Evolutionary conservation across 306 rosid species (phyloP).

Genomic region (Sicyos edulis): DNA sequence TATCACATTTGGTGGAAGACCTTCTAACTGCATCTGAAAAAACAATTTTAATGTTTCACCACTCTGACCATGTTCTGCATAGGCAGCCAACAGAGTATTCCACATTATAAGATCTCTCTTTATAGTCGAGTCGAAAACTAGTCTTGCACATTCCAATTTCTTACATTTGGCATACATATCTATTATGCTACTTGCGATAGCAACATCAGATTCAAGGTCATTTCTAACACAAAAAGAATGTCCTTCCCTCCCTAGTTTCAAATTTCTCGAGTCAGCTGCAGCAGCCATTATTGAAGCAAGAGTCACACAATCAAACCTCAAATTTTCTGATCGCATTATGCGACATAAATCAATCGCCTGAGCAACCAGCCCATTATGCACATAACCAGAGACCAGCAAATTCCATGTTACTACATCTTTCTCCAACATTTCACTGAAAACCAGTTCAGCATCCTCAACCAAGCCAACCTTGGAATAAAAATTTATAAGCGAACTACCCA

Average conservation of each 20-base stretch:
- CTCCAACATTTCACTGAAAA: slow-evolving; percentile 38
- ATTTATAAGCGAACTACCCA: slow-evolving; percentile 71
- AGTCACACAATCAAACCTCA: slow-evolving; percentile 67
- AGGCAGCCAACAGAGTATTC: slow-evolving; percentile 75
- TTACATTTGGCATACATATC: slow-evolving; percentile 77
- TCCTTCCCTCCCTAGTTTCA: slow-evolving; percentile 50
- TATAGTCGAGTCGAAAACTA: slow-evolving; percentile 33
- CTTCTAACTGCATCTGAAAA: slow-evolving; percentile 66
- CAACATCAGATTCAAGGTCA: slow-evolving; percentile 49
- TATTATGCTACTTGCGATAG: slow-evolving; percentile 48
- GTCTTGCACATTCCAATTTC: slow-evolving; percentile 45
- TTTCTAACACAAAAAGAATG: slow-evolving; percentile 67
- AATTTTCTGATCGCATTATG: slow-evolving; percentile 42
- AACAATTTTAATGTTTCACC: slow-evolving; percentile 75
- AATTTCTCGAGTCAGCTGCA: slow-evolving; percentile 49
- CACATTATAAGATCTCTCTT: slow-evolving; percentile 60
- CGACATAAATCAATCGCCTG: slow-evolving; percentile 47
- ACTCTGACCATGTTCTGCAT: slow-evolving; percentile 58
- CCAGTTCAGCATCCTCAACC: slow-evolving; percentile 54
- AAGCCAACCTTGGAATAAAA: slow-evolving; percentile 74
- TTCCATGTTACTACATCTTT: slow-evolving; percentile 82
- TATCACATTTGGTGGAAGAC: slow-evolving; percentile 55
- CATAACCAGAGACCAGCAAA: slow-evolving; percentile 60
- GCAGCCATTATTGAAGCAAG: slow-evolving; percentile 55
- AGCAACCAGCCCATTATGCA: slow-evolving; percentile 45